Evolutionary conservation across 192 early-diverging fungal genomes (phyloP).

Genomic region (Coemansia sp.): DNA sequence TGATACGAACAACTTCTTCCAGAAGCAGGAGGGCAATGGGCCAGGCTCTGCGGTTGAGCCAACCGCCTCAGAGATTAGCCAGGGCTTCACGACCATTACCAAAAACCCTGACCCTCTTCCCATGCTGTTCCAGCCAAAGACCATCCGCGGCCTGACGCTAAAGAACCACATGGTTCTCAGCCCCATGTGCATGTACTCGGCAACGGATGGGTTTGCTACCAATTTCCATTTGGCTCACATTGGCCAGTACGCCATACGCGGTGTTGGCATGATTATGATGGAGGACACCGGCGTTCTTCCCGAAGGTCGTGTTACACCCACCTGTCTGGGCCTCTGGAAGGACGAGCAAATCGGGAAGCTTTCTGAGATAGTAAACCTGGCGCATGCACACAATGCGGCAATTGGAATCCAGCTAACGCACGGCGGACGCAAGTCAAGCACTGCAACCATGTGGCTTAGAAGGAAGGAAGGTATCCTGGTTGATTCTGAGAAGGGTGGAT

Average conservation of each 20-base stretch:
- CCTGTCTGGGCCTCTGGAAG: constrained; percentile 63
- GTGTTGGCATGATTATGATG: constrained; percentile 76
- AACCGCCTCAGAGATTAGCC: constrained; percentile 28
- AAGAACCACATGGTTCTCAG: constrained; percentile 76
- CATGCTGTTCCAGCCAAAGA: constrained; percentile 68
- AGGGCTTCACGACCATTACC: constrained; percentile 19
- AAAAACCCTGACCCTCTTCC: constrained; percentile 25
- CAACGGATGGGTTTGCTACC: constrained; percentile 65
- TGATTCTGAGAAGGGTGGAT: constrained; percentile 57
- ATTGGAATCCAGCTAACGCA: constrained; percentile 81
- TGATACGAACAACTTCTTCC: constrained; percentile 30
- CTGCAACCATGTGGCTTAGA: constrained; percentile 20
- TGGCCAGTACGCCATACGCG: constrained; percentile 71
- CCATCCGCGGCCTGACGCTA: constrained; percentile 63
- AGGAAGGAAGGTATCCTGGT: constrained; percentile 11
- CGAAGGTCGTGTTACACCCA: constrained; percentile 76
- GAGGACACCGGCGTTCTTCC: constrained; percentile 76
- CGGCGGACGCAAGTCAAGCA: constrained; percentile 74
- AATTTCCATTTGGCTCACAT: constrained; percentile 66
- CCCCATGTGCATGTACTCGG: constrained; percentile 84
- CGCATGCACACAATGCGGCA: constrained; percentile 62
- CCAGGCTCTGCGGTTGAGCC: constrained; percentile 39
- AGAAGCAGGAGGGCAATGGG: constrained; percentile 20
- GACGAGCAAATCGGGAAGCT: constrained; percentile 40
- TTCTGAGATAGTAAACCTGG: constrained; percentile 51